Percentiles rank a stretch among this genome's conserved stretches.
These are phyloP conservation scores for Conoideocrella luteorostrata DNA, from an alignment of 2,329 filamentous ascomycete species.

Conservation along the genomic window DNA sequence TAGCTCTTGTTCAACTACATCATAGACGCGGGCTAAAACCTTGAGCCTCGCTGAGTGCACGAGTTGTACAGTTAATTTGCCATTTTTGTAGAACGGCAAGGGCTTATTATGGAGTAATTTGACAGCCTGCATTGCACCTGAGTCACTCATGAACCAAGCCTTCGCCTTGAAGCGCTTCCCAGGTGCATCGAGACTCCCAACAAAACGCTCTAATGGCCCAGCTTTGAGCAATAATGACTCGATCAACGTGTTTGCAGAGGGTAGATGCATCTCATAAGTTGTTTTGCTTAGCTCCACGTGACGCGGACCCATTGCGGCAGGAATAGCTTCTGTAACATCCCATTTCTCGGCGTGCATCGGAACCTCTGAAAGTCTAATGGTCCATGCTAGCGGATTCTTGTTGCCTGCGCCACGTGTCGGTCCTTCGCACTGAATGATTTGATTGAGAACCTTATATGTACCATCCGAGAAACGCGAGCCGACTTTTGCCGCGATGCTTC, in stretches of 20 bases:
- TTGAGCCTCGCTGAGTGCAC: conserved; percentile 32
- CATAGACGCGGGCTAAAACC: conserved; percentile 25
- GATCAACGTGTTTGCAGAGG: conserved; percentile 14
- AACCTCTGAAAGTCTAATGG: background rate
- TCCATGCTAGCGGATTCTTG: conserved; percentile 4
- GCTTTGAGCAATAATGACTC: conserved; percentile 22
- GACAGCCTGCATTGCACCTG: conserved; percentile 29
- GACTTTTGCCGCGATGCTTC: conserved; percentile 15
- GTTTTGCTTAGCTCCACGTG: conserved; percentile 16
- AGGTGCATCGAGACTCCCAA: conserved; percentile 13
- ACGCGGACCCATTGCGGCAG: background rate
- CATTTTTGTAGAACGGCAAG: conserved; percentile 23
- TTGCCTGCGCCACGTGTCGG: conserved; percentile 8
- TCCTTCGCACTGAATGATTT: conserved; percentile 13
- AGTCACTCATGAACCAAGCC: conserved; percentile 31
- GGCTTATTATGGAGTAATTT: conserved; percentile 22
- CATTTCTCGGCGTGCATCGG: background rate
- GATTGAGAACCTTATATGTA: conserved; percentile 12
- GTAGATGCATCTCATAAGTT: conserved; percentile 12
- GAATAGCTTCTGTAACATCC: background rate
- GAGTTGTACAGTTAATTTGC: conserved; percentile 28
- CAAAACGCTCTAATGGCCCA: conserved; percentile 29
- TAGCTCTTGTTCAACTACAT: conserved; percentile 23
- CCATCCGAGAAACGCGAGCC: conserved; percentile 15
- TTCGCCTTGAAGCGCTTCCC: conserved; percentile 32